Conservation (phyloP, 1,284 basidiomycete species). For the Leccinum olivaceoglutinosum region DNA sequence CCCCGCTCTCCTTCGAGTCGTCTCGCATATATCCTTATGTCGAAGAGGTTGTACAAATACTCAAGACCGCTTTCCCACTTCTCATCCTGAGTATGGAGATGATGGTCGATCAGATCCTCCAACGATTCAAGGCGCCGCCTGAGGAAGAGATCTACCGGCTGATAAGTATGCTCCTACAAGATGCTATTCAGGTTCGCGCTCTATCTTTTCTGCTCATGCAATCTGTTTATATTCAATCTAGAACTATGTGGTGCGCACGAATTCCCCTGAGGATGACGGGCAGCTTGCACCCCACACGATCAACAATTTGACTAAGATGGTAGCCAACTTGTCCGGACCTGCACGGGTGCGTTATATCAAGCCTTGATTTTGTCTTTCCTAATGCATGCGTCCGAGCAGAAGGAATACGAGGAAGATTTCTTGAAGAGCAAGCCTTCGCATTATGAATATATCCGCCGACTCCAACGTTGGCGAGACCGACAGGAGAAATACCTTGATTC, state of each 20-base stretch:
- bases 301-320: conserved; percentile 69
- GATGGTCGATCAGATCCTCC: conserved; percentile 92
- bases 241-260: conserved; percentile 71
- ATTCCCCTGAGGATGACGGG: conserved; percentile 72
- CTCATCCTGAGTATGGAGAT: conserved; percentile 95
- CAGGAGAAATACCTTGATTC: conserved; percentile 86
- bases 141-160: conserved; percentile 97
- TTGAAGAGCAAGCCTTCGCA: conserved; percentile 76
- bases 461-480: conserved; percentile 91
- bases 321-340: conserved; percentile 60
- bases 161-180: conserved; percentile 78
- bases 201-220: background rate
- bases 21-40: conserved; percentile 87
- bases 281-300: conserved; percentile 56
- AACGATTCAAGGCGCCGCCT: conserved; percentile 85
- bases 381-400: conserved; percentile 38
- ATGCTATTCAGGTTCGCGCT: conserved; percentile 57
- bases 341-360: conserved; percentile 48
- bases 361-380: background rate
- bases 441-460: conserved; percentile 83
- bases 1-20: conserved; percentile 80
- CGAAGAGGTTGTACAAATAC: conserved; percentile 90
- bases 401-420: conserved; percentile 92
- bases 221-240: conserved; percentile 25
- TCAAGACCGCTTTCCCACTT: conserved; percentile 96